Evolutionary conservation across 2,329 filamentous ascomycete genomes (phyloP), one percentile per base, ranked within the genome.

Genomic region (Aspergillus sp.): DNA sequence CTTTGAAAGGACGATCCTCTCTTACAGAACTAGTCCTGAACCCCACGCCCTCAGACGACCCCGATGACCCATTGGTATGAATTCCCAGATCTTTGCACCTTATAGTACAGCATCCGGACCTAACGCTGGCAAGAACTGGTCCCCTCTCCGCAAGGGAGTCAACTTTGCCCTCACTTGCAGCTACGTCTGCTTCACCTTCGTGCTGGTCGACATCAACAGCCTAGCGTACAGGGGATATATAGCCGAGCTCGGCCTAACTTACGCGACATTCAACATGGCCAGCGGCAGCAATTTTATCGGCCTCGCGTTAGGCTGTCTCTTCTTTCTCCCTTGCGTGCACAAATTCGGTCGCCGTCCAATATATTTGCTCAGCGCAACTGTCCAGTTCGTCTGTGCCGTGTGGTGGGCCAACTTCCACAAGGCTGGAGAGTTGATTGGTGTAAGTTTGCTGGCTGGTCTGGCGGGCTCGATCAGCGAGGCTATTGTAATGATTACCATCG

Each of bases 261-360:
- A 71, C 38, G 66, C 68, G 1, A 64, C 69, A 0, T 58, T 82
- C 24, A 83, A 81, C 53, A 71, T 78, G 47, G 74, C 72, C 3
- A 76, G 74, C 53, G 81, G 78, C 0, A 69, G 75, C 4, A 76
- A 74, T 13, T 79, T 71, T 48, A 78, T 71, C 3, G 74, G 71
- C 3, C 66, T 82, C 0, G 76, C 73, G 5, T 48, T 81, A 3
- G 78, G 79, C 2, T 73, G 73, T 45, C 60, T 80, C 7, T 51
- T 81, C 11, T 71, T 81, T 44, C 74, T 81, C 7, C 79, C 79
- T 0, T 74, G 81, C 17, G 75, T 76, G 3, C 68, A 77, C 52
- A 81, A 80, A 45, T 81, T 72, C 54, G 79, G 80, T 2, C 69
- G 79, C 5, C 75, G 80, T 3, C 76, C 77, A 1, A 62, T 81